Percentiles rank a stretch among this genome's conserved stretches.
These are phyloP conservation scores for Pascua guehoae DNA, from an alignment of 1,284 basidiomycete species.

Conservation along the genomic window DNA sequence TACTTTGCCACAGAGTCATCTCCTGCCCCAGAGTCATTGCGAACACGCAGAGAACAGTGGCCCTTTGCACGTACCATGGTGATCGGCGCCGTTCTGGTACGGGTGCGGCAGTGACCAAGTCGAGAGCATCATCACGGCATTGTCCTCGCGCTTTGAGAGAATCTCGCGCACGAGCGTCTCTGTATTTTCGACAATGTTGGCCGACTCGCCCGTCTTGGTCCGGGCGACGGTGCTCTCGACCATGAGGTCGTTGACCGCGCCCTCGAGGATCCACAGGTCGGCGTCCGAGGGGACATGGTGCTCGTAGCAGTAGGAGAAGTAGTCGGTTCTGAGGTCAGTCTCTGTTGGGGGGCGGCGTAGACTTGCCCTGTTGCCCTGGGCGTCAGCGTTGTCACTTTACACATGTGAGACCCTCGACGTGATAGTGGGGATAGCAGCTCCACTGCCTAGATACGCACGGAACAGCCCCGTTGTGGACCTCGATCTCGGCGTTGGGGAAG, in stretches of 20 bases:
- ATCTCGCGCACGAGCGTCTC: slow-evolving; percentile 8
- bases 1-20: too few species aligned
- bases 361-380: slow-evolving; percentile 18
- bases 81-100: slow-evolving; percentile 5
- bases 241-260: slow-evolving; percentile 5
- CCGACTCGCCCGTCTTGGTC: not conserved
- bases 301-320: slow-evolving; percentile 7
- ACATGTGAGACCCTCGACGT: too few species aligned
- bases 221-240: not conserved
- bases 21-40: too few species aligned
- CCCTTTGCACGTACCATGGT: not conserved
- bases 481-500: slow-evolving; percentile 2
- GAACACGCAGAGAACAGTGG: too few species aligned
- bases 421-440: not conserved
- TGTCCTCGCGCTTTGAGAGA: not conserved
- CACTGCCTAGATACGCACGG: not conserved
- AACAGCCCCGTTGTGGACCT: slow-evolving; percentile 2
- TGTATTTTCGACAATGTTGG: slow-evolving; percentile 1
- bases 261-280: slow-evolving; percentile 9
- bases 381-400: not conserved
- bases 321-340: slow-evolving; percentile 4
- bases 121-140: slow-evolving; percentile 4
- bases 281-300: slow-evolving; percentile 2
- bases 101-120: not conserved
- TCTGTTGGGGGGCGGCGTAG: slow-evolving; percentile 23